A percentile compares a stretch with the other conserved stretches of the same genome.
Evolutionary conservation across 768 basidiomycete species (phyloP).

Genomic region (Suillus fuscotomentosus): DNA sequence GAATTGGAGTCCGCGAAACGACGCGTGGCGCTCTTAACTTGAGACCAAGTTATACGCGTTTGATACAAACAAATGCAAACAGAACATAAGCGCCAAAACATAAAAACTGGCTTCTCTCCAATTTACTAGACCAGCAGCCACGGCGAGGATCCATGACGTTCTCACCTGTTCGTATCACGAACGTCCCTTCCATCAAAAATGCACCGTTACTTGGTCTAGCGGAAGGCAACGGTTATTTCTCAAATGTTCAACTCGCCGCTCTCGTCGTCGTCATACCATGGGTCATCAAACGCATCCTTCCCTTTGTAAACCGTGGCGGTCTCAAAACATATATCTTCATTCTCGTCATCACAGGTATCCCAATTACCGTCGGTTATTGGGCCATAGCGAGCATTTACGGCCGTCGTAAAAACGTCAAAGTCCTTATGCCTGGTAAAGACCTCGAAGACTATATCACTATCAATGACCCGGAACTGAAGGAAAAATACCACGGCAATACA

Average conservation of each 20-base stretch:
- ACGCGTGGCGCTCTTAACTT: neutral
- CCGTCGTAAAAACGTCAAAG: constrained; percentile 78
- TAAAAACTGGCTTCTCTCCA: neutral
- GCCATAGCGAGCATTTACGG: constrained; percentile 81
- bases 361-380: constrained; percentile 88
- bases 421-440: constrained; percentile 78
- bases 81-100: neutral
- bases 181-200: constrained; percentile 77
- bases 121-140: neutral
- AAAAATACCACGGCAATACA: constrained; percentile 74
- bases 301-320: constrained; percentile 80
- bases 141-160: constrained; percentile 33
- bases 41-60: neutral
- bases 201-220: constrained; percentile 79
- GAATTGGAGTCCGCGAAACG: neutral
- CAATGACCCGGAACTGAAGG: constrained; percentile 79
- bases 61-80: neutral
- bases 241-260: constrained; percentile 74
- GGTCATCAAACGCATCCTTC: constrained; percentile 77
- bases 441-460: constrained; percentile 91
- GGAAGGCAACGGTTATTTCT: constrained; percentile 85
- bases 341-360: constrained; percentile 68
- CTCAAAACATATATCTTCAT: constrained; percentile 86
- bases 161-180: constrained; percentile 58
- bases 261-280: constrained; percentile 81